These are phyloP conservation scores for barrel medic (Medicago truncatula) DNA, from an alignment of 306 rosid genomes.

Conservation along the genomic window DNA sequence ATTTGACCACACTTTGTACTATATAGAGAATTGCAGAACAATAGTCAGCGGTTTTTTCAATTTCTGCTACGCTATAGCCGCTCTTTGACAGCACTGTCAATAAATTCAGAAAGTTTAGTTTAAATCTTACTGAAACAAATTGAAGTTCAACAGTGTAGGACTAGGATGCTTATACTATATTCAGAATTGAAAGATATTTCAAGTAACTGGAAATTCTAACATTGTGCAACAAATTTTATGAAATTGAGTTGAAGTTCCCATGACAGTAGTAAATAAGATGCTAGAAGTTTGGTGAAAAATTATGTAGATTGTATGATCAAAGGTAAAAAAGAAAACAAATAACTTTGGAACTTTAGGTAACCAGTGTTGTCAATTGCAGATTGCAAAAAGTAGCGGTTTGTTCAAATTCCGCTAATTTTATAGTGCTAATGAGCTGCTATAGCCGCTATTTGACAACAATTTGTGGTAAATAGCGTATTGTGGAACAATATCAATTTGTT, in stretches of 20 bases:
- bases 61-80: not conserved
- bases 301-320: constrained; percentile 1
- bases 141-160: too few species aligned
- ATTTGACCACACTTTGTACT: too few species aligned
- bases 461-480: too few species aligned
- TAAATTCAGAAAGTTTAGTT: not conserved
- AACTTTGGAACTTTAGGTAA: not conserved
- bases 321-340: too few species aligned
- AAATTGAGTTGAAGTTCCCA: too few species aligned
- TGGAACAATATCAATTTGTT: too few species aligned
- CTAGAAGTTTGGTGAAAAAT: not conserved
- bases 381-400: not conserved
- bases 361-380: not conserved
- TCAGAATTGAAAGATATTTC: too few species aligned
- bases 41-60: not conserved
- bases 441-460: not conserved
- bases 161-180: too few species aligned
- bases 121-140: too few species aligned
- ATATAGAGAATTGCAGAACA: too few species aligned
- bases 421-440: not conserved
- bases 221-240: too few species aligned
- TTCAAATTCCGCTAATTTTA: not conserved
- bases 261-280: not conserved
- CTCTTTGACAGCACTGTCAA: not conserved
- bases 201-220: too few species aligned